Percentiles rank a stretch among this genome's conserved stretches.
These are phyloP conservation scores for Ceratocystiopsis sp. DNA, from an alignment of 2,329 filamentous ascomycete species.

Conservation along the genomic window DNA sequence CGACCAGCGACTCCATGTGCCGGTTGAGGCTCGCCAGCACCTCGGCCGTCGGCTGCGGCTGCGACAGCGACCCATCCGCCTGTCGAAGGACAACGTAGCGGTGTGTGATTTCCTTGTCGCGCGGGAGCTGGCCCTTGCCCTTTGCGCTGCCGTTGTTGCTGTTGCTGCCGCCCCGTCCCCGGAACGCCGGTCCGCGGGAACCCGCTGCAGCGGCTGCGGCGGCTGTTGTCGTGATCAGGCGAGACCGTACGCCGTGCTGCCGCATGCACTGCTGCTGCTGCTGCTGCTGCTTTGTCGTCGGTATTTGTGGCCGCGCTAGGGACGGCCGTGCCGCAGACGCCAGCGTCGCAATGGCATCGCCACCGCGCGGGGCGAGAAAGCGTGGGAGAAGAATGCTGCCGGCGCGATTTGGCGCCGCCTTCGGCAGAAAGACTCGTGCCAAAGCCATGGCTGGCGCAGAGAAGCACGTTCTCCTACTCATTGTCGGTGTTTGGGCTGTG, in stretches of 20 bases:
- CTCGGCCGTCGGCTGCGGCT: slow-evolving; percentile 19
- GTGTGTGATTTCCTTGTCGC: slow-evolving; percentile 27
- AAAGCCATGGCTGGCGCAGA: slow-evolving; percentile 29
- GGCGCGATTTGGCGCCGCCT: background rate
- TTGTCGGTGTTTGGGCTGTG: slow-evolving; percentile 10
- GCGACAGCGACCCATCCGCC: slow-evolving; percentile 20
- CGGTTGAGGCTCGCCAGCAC: slow-evolving; percentile 25
- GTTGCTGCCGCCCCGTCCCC: background rate
- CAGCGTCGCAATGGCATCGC: too few species aligned
- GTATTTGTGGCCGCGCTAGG: too few species aligned
- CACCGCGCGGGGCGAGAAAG: too few species aligned
- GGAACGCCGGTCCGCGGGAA: too few species aligned
- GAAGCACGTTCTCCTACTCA: slow-evolving; percentile 22
- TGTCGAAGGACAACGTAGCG: slow-evolving; percentile 16
- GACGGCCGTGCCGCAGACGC: too few species aligned
- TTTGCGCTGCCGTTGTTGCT: background rate
- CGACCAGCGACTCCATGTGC: slow-evolving; percentile 22
- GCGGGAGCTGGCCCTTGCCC: slow-evolving; percentile 17
- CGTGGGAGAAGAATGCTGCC: too few species aligned
- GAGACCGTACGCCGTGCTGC: too few species aligned
- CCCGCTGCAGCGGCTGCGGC: too few species aligned
- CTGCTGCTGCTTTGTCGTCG: too few species aligned
- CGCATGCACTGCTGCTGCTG: too few species aligned
- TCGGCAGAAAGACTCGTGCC: slow-evolving; percentile 24
- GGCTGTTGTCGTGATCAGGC: too few species aligned